Evolutionary conservation across 306 rosid genomes (phyloP), one percentile per base, ranked within the genome.

Genomic region (Cucumis melo): DNA sequence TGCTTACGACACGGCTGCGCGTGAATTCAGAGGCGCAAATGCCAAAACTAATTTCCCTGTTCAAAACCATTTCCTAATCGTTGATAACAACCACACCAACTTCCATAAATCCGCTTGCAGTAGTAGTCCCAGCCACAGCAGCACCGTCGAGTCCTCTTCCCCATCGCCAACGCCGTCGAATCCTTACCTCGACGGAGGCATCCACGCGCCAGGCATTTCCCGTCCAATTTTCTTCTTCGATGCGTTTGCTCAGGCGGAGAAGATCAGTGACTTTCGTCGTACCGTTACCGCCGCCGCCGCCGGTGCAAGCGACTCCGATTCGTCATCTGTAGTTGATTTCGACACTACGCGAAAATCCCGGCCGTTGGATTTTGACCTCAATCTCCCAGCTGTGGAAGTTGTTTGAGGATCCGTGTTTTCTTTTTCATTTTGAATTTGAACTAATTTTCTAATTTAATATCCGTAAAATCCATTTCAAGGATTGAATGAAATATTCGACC

Each of bases 31-130:
- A 10, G 98, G 98, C 1, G 77, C 77, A 0, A 89, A 89, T 70
- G 98, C 98, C 0, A 93, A 91, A 77, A 91, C 98, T 0, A 93
- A 93, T 79, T 93, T 91, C 4, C 93, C 90, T 0, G 39, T 74
- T 5, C 80, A 82, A 0, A 42, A 78, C 14, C 89, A 87, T 20
- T 77, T 83, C 32, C 14, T 6, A 21, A 1, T 21, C 39, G 10
- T 81, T 0, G 65, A 36, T 27, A 78, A n/a, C 41, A 36, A 64
- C 29, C 3, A 50, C 57, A 62, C 20, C 27, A 81, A 44, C 42
- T 38, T 58, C 23, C 76, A 38, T 27, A 48, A 6, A 32, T 71
- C 3, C 81, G 85, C 1, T 48, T 15, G 59, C 29, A 89, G 58
- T 27, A 89, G 11, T 54, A 54, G 91, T 55, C 91, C 91, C 0